Evolutionary conservation across 176 grass and related monocot species (phyloP).

Genomic region (Carex pumila): DNA sequence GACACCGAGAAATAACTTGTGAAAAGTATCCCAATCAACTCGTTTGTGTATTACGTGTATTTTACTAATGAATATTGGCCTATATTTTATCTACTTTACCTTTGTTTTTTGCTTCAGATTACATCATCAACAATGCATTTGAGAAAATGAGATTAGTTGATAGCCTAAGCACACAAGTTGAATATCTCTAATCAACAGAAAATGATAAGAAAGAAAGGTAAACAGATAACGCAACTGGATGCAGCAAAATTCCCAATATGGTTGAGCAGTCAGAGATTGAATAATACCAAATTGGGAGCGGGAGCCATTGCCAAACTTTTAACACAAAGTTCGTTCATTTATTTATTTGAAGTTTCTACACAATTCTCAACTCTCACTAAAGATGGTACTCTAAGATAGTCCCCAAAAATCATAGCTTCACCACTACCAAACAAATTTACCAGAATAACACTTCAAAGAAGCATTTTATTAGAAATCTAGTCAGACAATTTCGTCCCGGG

Average conservation of each 20-base stretch:
- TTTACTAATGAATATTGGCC: no score
- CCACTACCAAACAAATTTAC: conserved; percentile 15
- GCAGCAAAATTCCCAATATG: background rate
- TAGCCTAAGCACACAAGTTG: background rate
- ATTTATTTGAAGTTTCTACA: background rate
- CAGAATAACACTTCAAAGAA: background rate
- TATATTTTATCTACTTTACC: no score
- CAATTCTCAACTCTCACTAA: background rate
- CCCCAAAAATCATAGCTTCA: background rate
- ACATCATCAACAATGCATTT: background rate
- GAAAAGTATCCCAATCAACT: background rate
- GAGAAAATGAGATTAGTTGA: background rate
- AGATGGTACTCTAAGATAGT: conserved; percentile 4
- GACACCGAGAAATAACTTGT: no score
- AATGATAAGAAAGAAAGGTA: background rate
- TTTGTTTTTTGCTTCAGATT: background rate
- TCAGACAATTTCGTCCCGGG: conserved; percentile 21
- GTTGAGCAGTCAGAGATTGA: background rate
- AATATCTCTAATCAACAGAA: background rate
- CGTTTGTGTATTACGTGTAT: no score
- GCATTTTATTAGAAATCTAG: background rate
- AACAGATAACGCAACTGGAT: background rate
- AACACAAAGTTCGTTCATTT: background rate
- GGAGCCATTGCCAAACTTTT: background rate
- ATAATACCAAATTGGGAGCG: background rate